Evolutionary conservation across 352 stramenopile species (phyloP).

Genomic region (Sclerospora graminicola): DNA sequence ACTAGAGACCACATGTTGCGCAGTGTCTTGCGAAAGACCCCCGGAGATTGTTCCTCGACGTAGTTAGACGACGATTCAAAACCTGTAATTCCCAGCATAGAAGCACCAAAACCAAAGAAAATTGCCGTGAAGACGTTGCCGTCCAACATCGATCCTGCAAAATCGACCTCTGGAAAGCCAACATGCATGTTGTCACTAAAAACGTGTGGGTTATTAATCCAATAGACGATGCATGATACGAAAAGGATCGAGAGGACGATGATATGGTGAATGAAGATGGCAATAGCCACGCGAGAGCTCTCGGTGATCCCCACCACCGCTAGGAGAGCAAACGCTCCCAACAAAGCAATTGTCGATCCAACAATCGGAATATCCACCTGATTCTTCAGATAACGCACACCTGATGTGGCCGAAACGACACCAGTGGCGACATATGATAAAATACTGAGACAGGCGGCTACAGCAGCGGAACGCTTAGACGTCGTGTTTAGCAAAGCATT

Average conservation of each 20-base stretch:
- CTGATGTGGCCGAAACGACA: constrained; percentile 55
- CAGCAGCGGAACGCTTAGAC: constrained; percentile 72
- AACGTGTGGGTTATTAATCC: constrained; percentile 35
- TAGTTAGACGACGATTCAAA: constrained; percentile 85
- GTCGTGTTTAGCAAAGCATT: constrained; percentile 87
- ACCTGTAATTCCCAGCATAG: constrained; percentile 83
- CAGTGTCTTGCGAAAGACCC: constrained; percentile 66
- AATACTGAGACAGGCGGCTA: constrained; percentile 75
- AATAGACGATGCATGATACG: constrained; percentile 40
- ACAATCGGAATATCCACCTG: constrained; percentile 41
- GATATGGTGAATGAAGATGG: constrained; percentile 80
- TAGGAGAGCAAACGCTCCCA: constrained; percentile 74
- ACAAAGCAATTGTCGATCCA: constrained; percentile 25
- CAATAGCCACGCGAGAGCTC: constrained; percentile 62
- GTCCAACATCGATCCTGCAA: constrained; percentile 31
- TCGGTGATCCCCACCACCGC: constrained; percentile 65
- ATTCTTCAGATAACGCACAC: constrained; percentile 68
- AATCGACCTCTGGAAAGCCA: constrained; percentile 39
- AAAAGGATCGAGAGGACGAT: constrained; percentile 45
- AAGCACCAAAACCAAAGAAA: constrained; percentile 63
- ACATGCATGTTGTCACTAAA: constrained; percentile 58
- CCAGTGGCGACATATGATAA: constrained; percentile 86
- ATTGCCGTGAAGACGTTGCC: constrained; percentile 34
- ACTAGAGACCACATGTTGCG: constrained; percentile 76
- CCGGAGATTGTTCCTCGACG: constrained; percentile 72